phyloP scores from a whole-genome alignment of 495 filamentous ascomycete genomes.

The Cercophora samala region DNA sequence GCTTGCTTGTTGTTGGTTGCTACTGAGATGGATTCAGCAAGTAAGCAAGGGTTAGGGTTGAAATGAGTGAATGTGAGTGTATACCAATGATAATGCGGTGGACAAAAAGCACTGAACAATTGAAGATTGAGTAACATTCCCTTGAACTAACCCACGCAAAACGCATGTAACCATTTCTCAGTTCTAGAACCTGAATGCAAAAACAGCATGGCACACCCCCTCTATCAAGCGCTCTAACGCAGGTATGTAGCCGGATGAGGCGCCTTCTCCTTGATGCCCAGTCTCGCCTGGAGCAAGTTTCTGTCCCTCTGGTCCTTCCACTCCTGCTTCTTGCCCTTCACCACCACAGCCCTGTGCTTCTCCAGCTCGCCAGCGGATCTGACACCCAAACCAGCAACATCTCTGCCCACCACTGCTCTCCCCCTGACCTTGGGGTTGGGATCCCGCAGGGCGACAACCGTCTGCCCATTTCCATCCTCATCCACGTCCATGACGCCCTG shows the following conservation, averaged over 20 bases:
- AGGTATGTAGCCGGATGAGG: conserved; percentile 31
- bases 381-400: conserved; percentile 29
- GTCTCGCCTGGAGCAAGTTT: conserved; percentile 19
- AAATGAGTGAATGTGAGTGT: background rate
- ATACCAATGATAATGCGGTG: too few species aligned
- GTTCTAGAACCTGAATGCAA: background rate
- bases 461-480: conserved; percentile 18
- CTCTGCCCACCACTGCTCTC: conserved; percentile 27
- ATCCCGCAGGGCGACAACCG: conserved; percentile 10
- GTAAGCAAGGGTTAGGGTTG: background rate
- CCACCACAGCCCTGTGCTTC: conserved; percentile 19
- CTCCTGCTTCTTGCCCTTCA: conserved; percentile 31
- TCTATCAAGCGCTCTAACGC: conserved; percentile 16
- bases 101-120: too few species aligned
- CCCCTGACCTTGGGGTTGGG: conserved; percentile 15
- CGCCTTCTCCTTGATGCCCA: conserved; percentile 34
- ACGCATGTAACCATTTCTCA: background rate
- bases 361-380: conserved; percentile 17
- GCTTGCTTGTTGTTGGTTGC: background rate
- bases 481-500: conserved; percentile 33
- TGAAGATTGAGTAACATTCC: too few species aligned
- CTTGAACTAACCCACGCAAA: background rate
- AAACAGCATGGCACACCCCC: background rate
- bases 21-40: background rate
- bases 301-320: conserved; percentile 22